Conservation (phyloP, 768 basidiomycete genomes). For the Cubamyces lactineus region DNA sequence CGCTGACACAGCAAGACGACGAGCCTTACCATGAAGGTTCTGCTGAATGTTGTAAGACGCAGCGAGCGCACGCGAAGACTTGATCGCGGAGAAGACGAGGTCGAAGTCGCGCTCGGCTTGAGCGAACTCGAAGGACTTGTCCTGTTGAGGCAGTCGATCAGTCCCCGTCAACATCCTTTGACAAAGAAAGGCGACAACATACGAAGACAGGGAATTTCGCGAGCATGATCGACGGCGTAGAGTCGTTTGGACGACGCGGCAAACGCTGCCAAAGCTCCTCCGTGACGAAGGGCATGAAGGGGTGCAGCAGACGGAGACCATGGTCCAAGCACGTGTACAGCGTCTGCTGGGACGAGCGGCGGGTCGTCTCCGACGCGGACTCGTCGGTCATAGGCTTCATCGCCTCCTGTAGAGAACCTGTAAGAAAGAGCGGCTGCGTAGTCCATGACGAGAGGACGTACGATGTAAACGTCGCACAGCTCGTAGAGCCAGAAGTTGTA, state of each 20-base stretch:
- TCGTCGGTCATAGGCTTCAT: conserved; percentile 98
- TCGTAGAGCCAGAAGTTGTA: conserved; percentile 99
- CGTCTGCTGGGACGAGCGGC: conserved; percentile 91
- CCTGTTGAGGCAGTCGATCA: conserved; percentile 42
- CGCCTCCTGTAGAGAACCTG: conserved; percentile 68
- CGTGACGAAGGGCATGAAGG: conserved; percentile 99
- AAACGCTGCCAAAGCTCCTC: conserved; percentile 99
- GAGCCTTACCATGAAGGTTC: conserved; percentile 73
- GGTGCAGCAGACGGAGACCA: conserved; percentile 89
- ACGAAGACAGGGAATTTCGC: conserved; percentile 81
- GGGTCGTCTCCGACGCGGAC: conserved; percentile 59
- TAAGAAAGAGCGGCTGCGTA: conserved; percentile 4
- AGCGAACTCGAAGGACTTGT: conserved; percentile 59
- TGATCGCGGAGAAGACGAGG: conserved; percentile 78
- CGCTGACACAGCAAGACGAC: too few species aligned
- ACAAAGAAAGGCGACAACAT: conserved; percentile 37
- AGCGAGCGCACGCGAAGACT: conserved; percentile 80
- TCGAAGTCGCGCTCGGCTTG: conserved; percentile 87
- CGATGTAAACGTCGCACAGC: conserved; percentile 98
- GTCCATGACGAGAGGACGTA: conserved; percentile 41
- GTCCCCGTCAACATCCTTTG: neutral
- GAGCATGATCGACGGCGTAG: conserved; percentile 88
- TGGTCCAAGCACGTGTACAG: conserved; percentile 93
- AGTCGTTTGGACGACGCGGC: conserved; percentile 80
- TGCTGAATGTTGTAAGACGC: conserved; percentile 88